Base-by-base conservation (phyloP, 2,329 filamentous ascomycete species). In the Colletotrichum lindemuthianum region DNA sequence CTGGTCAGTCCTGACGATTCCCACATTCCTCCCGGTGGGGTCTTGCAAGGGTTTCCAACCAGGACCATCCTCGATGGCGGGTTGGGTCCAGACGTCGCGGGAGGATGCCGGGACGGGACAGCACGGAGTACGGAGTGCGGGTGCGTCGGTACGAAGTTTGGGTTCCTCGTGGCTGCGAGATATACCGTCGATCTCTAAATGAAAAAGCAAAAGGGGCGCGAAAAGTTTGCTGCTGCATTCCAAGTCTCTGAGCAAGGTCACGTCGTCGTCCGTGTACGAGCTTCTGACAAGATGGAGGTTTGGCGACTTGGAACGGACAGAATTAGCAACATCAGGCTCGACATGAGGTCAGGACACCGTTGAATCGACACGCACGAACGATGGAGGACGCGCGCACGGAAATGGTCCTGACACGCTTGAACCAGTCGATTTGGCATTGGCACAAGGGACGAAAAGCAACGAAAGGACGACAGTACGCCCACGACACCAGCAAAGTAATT, bases 351-450 rank as follows among this genome's bases (percentile, higher is more conserved):
- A 43, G 36, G 45, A 49, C 34, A 43, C 37, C 11, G 41, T 11
- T 41, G 48, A 36, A 33, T 44, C 36, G 34, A 8, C 36, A 40
- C 51, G 61, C 58, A 61, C 58, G 55, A 56, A 47, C 61, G 50
- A 8, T 12, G 11, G 24, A 24, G 24, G 33, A 34, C 37, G 37
- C 55, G 48, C 57, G 34, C 39, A 37, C 56, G 57, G 61, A 61
- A 56, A 61, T 58, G 32, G 40, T 51, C 51, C 51, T 52, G 61
- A 52, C 61, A 61, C 61, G 58, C 61, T 65, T 65, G 51, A 65
- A 61, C 24, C 24, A 24, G 24, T 24, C 4, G 24, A 24, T 24
- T 24, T 61, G 24, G 13, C 48, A 56, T 24, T 61, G 24, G 13
- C 48, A 56, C 56, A 60, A 61, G 50, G 51, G 40, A 56, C 45